Percentiles rank a stretch among this genome's conserved stretches.
phyloP scores from a whole-genome alignment of 768 basidiomycete species.

The Tephrocybe rancida region DNA sequence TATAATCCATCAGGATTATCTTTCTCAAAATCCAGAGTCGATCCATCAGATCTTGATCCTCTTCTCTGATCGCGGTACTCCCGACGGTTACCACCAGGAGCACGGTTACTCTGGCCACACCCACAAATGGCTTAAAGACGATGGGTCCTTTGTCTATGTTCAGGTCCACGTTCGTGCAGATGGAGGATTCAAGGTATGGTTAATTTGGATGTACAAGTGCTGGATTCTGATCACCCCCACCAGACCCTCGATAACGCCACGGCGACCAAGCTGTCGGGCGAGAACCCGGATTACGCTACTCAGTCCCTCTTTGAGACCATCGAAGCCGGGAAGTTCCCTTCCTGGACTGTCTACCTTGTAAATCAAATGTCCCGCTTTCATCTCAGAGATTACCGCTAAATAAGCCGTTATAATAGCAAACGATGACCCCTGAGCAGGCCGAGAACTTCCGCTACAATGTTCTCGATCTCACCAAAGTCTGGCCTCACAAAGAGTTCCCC shows the following conservation, averaged over 20 bases:
- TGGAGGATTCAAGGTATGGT: slow-evolving; percentile 74
- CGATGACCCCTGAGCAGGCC: slow-evolving; percentile 91
- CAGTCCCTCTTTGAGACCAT: slow-evolving; percentile 81
- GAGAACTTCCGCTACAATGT: slow-evolving; percentile 90
- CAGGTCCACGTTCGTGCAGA: slow-evolving; percentile 84
- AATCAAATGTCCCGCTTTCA: slow-evolving; percentile 25
- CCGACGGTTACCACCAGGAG: slow-evolving; percentile 83
- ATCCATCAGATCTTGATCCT: slow-evolving; percentile 89
- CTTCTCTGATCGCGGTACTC: slow-evolving; percentile 94
- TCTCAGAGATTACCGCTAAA: not conserved
- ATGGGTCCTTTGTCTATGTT: slow-evolving; percentile 84
- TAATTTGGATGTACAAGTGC: not conserved
- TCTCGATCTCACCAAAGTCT: slow-evolving; percentile 89
- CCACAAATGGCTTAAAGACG: slow-evolving; percentile 83
- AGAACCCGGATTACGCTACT: slow-evolving; percentile 86
- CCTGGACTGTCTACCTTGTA: slow-evolving; percentile 88
- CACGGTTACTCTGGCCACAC: slow-evolving; percentile 96
- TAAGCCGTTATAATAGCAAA: slow-evolving; percentile 59
- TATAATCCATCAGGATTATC: slow-evolving; percentile 69
- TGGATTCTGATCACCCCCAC: slow-evolving; percentile 18
- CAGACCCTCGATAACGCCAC: slow-evolving; percentile 73
- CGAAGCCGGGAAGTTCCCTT: slow-evolving; percentile 76
- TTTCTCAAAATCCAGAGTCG: slow-evolving; percentile 86
- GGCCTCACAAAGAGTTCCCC: slow-evolving; percentile 89
- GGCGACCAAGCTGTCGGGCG: slow-evolving; percentile 66